Evolutionary conservation across 345 rosid species (phyloP), one percentile per base, ranked within the genome.

Genomic region (Eucalyptus cladocalyx): DNA sequence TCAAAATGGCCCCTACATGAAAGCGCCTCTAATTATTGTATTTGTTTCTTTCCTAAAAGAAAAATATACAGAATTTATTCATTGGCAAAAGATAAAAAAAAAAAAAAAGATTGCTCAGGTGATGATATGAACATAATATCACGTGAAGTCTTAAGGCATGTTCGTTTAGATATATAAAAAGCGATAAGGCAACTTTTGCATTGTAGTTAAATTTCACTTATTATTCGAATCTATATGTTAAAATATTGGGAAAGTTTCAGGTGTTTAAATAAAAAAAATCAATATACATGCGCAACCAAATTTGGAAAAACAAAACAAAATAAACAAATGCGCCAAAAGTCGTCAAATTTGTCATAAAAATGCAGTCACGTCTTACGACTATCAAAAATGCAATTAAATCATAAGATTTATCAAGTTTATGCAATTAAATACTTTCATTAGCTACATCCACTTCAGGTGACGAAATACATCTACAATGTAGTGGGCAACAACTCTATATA

Each of bases 331-430:
- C 1, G 1, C 80, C 80, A 34, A 34, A 34, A 17, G 4, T 9
- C 2, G 14, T 34, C 37, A 32, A 69, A 32, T 69, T 32, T 69
- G 7, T 18, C 4, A 37, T 8, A 67, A 67, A 32, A 65, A 3
- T 7, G 18, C 5, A 6, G 1, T 60, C 10, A 8, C 2, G 0
- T 30, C 34, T 62, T 62, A 16, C 1, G 1, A 7, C 2, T 15
- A 8, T 30, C 1, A 15, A 65, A n/a, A 65, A 6, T n/a, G 0
- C 3, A 65, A 65, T 65, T 16, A 65, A 65, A 30, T 65, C 9
- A 32, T 67, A 67, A 67, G 32, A 32, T 0, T 67, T 32, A 8
- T 32, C 80, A 9, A 67, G 3, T 16, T 16, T 16, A 12, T 16
- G 6, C 23, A 67, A 32, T 72, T 72, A 11, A 5, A 2, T 72